Conservation (phyloP, 164 flowering plant species). For the Chimonanthus salicifolius region DNA sequence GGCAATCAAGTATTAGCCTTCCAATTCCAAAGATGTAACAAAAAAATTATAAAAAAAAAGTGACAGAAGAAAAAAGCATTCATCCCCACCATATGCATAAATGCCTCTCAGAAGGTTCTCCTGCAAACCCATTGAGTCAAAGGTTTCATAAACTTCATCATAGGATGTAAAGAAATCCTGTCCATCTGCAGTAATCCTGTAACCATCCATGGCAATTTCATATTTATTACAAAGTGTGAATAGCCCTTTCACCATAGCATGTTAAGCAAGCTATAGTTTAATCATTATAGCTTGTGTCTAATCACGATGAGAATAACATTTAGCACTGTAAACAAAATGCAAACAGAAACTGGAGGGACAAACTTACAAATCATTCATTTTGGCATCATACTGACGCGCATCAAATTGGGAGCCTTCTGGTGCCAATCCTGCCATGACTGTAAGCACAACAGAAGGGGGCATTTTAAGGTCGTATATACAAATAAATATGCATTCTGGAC, state of each 20-base stretch:
- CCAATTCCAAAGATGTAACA: neutral
- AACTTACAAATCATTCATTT: constrained; percentile 47
- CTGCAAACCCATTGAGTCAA: constrained; percentile 63
- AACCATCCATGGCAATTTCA: constrained; percentile 1
- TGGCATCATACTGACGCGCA: constrained; percentile 46
- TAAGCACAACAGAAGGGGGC: neutral
- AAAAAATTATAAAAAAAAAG: neutral
- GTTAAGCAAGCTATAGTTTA: neutral
- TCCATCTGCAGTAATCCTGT: constrained; percentile 41
- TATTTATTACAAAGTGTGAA: too few relatives aligned
- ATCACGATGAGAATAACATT: neutral
- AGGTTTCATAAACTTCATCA: constrained; percentile 67
- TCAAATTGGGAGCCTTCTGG: constrained; percentile 58
- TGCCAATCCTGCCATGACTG: constrained; percentile 11
- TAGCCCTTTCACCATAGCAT: neutral
- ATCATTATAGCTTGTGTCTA: constrained; percentile 3
- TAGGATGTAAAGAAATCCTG: constrained; percentile 67
- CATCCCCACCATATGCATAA: constrained; percentile 65
- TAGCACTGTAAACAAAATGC: neutral
- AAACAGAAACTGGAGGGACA: neutral
- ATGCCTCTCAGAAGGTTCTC: constrained; percentile 81
- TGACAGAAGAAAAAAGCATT: neutral
- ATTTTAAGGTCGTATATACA: too few relatives aligned
- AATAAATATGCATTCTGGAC: too few relatives aligned
- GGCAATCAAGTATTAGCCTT: neutral